Percentiles rank a stretch among this genome's conserved stretches.
Evolutionary conservation across 2,329 filamentous ascomycete genomes (phyloP).

Genomic region (Alternaria incomplexa): DNA sequence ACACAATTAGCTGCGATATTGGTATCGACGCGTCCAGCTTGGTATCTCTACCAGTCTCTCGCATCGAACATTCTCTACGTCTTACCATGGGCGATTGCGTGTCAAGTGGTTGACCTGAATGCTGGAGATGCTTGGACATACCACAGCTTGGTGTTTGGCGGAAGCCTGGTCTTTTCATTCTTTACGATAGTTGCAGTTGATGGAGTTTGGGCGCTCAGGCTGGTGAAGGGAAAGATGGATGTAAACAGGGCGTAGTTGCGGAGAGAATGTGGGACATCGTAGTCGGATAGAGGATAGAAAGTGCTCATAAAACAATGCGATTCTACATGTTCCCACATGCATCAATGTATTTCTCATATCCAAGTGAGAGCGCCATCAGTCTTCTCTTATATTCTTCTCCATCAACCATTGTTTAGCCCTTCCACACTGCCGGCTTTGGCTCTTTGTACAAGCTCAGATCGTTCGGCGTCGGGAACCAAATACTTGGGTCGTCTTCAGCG

Average conservation of each 20-base stretch:
- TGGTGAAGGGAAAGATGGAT: neutral
- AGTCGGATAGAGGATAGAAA: too few relatives aligned
- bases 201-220: slow-evolving; percentile 53
- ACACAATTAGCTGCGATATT: slow-evolving; percentile 70
- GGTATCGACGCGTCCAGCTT: slow-evolving; percentile 67
- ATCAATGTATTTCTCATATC: neutral
- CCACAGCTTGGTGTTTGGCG: slow-evolving; percentile 70
- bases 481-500: neutral
- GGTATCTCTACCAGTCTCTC: slow-evolving; percentile 73
- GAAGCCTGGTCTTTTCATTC: slow-evolving; percentile 72
- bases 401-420: neutral
- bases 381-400: neutral
- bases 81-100: slow-evolving; percentile 71
- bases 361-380: neutral
- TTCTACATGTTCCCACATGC: neutral
- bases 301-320: neutral
- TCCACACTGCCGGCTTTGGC: neutral
- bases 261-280: rapidly evolving
- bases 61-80: slow-evolving; percentile 72
- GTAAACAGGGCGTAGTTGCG: neutral
- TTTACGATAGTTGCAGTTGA: slow-evolving; percentile 60
- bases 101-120: slow-evolving; percentile 51
- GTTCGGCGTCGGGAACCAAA: neutral
- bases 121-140: slow-evolving; percentile 69
- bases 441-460: neutral